Evolutionary conservation across 2,329 filamentous ascomycete genomes (phyloP).

Genomic region (Pestalotiopsis sp.): DNA sequence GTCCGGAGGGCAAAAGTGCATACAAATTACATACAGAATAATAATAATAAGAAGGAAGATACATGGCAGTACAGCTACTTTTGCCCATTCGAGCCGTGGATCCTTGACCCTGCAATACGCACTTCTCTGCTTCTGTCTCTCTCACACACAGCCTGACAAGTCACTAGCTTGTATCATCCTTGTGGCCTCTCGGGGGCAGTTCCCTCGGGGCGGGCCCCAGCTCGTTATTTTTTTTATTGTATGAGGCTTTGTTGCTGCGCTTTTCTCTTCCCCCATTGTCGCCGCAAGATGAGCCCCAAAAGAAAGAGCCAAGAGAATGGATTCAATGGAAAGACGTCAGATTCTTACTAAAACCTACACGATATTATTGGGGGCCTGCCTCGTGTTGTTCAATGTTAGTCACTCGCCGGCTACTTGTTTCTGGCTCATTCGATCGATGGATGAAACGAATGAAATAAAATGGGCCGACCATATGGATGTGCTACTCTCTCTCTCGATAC

Average conservation of each 20-base stretch:
- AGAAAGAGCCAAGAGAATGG: not conserved
- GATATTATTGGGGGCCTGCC: not conserved
- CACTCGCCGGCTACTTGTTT: too few relatives aligned
- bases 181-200: slow-evolving; percentile 4
- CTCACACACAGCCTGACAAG: slow-evolving; percentile 7
- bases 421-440: too few relatives aligned
- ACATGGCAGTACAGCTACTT: not conserved
- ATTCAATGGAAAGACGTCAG: not conserved
- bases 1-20: not conserved
- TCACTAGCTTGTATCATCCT: slow-evolving; percentile 1
- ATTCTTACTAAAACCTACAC: not conserved
- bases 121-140: not conserved
- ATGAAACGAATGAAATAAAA: too few relatives aligned
- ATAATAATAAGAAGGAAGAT: not conserved
- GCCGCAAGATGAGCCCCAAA: not conserved
- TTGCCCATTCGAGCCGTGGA: slow-evolving; percentile 2
- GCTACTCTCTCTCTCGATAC: too few relatives aligned
- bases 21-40: not conserved
- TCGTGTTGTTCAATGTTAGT: not conserved
- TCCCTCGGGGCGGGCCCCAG: not conserved
- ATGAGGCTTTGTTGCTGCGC: not conserved
- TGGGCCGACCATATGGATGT: too few relatives aligned
- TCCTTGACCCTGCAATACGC: slow-evolving; percentile 4
- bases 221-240: not conserved
- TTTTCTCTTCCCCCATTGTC: not conserved